Base-by-base conservation (phyloP, 176 grass and related monocot genomes). In the Tillandsia fasciculata region DNA sequence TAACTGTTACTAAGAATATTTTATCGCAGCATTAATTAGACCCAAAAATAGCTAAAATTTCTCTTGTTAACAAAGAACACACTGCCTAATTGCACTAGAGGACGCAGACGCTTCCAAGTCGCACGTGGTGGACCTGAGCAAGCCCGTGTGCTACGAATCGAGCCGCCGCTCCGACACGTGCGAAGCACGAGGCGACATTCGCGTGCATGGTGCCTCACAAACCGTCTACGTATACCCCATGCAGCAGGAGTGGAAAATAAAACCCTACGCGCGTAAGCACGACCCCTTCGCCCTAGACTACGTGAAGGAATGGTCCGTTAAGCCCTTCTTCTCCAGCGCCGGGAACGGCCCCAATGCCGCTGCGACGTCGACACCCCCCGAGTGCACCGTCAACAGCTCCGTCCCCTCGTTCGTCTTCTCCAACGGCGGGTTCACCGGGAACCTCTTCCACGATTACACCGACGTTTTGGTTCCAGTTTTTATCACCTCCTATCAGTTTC, bases 361-460 rank as follows among this genome's bases (percentile, higher is more conserved):
- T 12, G 65, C 1, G 11, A 42, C 33, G 33, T 5, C 33, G 33
- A 71, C 83, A 4, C 82, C 85, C 23, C 92, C 92, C 27, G 72
- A 59, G 3, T 96, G 92, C 84, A 92, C 86, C 15, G 12, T 11
- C 10, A 96, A 87, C 67, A 75, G 87, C 72, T 73, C 86, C 51
- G 88, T 78, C 12, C 92, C 92, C 11, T 88, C 81, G 0, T 79
- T 96, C 71, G 78, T 96, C 78, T 92, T 92, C 86, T 92, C 92
- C 71, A 79, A 61, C 74, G 83, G 86, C 65, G 92, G 92, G 0
- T 96, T 89, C 84, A 90, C 88, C 11, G 92, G 88, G 1, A 96
- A 96, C 74, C 76, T 96, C 5, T 96, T 91, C 77, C 92, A 96
- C 24, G 88, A 96, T 49, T 89, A 89, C 88, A 83, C 92, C 4